Evolutionary conservation across 169 alveolate species (phyloP), one percentile per base, ranked within the genome.

Genomic region (Blepharisma undulans): DNA sequence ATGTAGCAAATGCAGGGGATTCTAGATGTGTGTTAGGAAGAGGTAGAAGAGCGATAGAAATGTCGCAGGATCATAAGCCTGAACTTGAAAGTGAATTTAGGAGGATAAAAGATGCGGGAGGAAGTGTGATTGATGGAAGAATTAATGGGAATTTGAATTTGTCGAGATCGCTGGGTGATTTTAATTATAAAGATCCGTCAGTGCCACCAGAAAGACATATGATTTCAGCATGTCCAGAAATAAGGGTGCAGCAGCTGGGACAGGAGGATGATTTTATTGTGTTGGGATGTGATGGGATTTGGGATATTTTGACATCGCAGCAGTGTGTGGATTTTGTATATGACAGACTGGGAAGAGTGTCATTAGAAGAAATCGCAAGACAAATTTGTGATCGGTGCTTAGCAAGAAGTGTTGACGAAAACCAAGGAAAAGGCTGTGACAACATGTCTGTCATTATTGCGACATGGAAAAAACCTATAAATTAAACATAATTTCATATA

Each of bases 231-330:
- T 12, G 22, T 12, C 84, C 84, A 12, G 84, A 76, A 18, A 25
- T 76, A 12, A 18, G 18, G 22, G 22, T 18, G 29, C 18, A 21
- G 16, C 16, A n/a, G 16, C 16, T 78, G 34, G 71, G 30, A 78
- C 14, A 25, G 7, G 10, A 25, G 60, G 29, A 78, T 61, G 96
- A 95, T 33, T 96, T 95, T 90, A 71, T 96, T 72, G 93, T 96
- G 21, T 90, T 96, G 77, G 98, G 96, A 30, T 96, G 98, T 91
- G 98, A 96, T 90, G 98, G 98, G 10, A 95, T 96, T 27, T 96
- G 98, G 97, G 98, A 96, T 88, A 91, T 94, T 76, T 27, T 95
- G 48, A 87, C 93, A 22, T 84, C 66, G 5, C 94, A 95, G 76
- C 89, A 95, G 8, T 96, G 95, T 33, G 96, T 95, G 66, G 94